A percentile compares a stretch with the other conserved stretches of the same genome.
phyloP scores from a whole-genome alignment of 106 monocot species.

The Iris macrosiphon region DNA sequence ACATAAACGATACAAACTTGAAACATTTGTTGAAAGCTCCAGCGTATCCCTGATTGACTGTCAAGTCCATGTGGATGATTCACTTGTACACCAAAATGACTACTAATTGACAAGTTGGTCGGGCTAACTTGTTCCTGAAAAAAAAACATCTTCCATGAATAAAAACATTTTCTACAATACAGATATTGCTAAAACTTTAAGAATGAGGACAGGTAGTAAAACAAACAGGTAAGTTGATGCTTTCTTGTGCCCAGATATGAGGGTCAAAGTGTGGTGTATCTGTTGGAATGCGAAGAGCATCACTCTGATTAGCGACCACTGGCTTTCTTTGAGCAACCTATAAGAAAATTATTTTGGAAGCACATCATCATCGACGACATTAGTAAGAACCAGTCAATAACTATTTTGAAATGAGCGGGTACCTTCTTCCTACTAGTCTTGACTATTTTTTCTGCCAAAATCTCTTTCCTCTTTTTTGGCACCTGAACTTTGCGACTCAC shows the following conservation, averaged over 20 bases:
- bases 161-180: too few relatives aligned
- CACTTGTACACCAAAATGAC: conserved; percentile 41
- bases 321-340: conserved; percentile 35
- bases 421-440: conserved; percentile 42
- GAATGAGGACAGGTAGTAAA: too few relatives aligned
- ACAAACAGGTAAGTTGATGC: conserved; percentile 27
- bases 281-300: conserved; percentile 23
- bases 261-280: conserved; percentile 35
- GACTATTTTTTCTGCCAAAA: conserved; percentile 28
- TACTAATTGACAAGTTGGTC: conserved; percentile 42
- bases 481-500: conserved; percentile 26
- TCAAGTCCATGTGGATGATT: conserved; percentile 37
- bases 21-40: conserved; percentile 44
- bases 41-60: conserved; percentile 36
- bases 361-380: background rate
- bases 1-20: conserved; percentile 23
- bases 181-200: too few relatives aligned
- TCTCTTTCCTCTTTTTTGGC: conserved; percentile 36
- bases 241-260: conserved; percentile 37
- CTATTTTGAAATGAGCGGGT: background rate
- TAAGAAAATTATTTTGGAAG: background rate
- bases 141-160: too few relatives aligned
- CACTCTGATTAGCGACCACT: conserved; percentile 15
- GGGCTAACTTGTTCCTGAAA: conserved; percentile 37
- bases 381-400: background rate